Evolutionary conservation across 148 eudicot species (phyloP).

Genomic region (Silene conica): DNA sequence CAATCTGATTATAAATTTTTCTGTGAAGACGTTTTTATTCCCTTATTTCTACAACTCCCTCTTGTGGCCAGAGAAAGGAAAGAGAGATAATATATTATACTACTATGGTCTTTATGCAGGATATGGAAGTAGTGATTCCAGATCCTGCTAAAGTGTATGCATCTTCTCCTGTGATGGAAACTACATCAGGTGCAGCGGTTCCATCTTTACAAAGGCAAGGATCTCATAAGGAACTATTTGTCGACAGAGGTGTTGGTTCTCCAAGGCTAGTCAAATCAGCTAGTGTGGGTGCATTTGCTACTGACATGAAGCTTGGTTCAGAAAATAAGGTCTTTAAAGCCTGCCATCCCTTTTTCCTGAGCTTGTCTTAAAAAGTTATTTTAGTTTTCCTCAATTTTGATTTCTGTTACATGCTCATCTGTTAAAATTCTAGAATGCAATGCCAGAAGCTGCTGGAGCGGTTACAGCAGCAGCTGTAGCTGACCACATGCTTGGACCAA

Average conservation of each 20-base stretch:
- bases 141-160: constrained; percentile 38
- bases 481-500: constrained; percentile 99
- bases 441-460: constrained; percentile 99
- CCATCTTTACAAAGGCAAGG: constrained; percentile 61
- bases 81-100: background rate
- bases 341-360: constrained; percentile 8
- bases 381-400: constrained; percentile 5
- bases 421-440: constrained; percentile 50
- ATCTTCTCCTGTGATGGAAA: constrained; percentile 46
- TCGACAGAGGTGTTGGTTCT: constrained; percentile 97
- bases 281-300: constrained; percentile 40
- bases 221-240: constrained; percentile 64
- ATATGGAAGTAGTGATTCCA: constrained; percentile 45
- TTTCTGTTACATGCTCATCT: constrained; percentile 8
- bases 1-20: background rate
- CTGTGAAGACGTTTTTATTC: background rate
- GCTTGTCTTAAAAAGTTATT: background rate
- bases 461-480: constrained; percentile 99
- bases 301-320: constrained; percentile 56
- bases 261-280: constrained; percentile 71
- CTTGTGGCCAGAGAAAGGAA: background rate
- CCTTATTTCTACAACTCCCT: background rate
- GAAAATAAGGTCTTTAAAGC: constrained; percentile 65
- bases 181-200: constrained; percentile 51
- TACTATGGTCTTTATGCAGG: constrained; percentile 39